Evolutionary conservation across 1,284 basidiomycete species (phyloP), one percentile per base, ranked within the genome.

Genomic region (Irpex rosettiformis): DNA sequence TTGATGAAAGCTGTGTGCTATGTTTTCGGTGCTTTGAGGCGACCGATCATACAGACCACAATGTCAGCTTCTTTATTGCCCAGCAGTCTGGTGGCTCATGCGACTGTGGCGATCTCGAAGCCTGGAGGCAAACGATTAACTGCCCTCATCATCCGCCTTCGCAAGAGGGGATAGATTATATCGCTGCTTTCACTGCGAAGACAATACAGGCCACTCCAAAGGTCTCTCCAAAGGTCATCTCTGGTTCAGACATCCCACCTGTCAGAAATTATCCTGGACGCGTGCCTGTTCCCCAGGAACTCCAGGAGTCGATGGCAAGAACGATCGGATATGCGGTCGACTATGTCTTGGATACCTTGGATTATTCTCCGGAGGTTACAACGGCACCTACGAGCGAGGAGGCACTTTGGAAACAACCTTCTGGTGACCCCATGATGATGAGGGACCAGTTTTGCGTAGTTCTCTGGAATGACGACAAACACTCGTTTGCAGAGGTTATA

Each of bases 391-490:
- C 77, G 1, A 83, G 82, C 62, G 86, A 91, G 69, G 81, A 81
- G 0, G 86, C 89, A 57, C 79, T 94, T 7, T 81, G 85, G n/a
- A 72, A 85, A 7, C 87, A 91, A 66, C 83, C 85, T 3, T 85
- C 88, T 1, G 83, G 82, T 1, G 89, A 93, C 64, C 86, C 89
- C 1, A 82, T 88, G 79, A 78, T 81, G 73, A 60, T 59, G 57
- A 86, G 85, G 63, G 89, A 96, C 62, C 83, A 91, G 30, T 96
- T 88, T 72, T 88, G 91, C 22, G 83, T 98, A 56, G 79, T 97
- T 18, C 75, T 98, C 1, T 98, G 95, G 95, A 96, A 97, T 72
- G 96, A 98, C 74, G 97, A 99, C 73, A 97, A 95, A 66, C 97
- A 98, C 72, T 95, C 93, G 1, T 93, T 92, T 66, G 88, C 90